Evolutionary conservation across 2,329 filamentous ascomycete species (phyloP), one percentile per base, ranked within the genome.

Genomic region (Penicillium psychrosexuale): DNA sequence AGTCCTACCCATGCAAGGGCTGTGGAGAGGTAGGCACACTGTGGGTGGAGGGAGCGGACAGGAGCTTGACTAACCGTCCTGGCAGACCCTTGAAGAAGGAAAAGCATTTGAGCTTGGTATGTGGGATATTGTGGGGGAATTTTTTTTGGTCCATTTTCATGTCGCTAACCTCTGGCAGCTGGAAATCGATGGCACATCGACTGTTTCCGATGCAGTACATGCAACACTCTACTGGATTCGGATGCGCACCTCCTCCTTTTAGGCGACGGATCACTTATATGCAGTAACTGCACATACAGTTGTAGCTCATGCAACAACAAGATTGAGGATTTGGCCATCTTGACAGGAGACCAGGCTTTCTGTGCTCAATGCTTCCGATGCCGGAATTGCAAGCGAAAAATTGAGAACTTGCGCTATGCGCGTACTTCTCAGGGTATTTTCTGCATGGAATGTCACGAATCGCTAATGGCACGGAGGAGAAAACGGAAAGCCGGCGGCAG

Each of bases 221-320:
- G 93, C 80, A 85, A 86, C 69, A 97, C 92, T 57, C 86, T 97
- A 55, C 91, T 99, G 77, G 94, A 99, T 78, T 97, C 94, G 59
- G 93, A 99, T 72, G 94, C 94, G 66, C 97, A 97, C 76, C 87
- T 99, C 47, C 86, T 99, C 48, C 88, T 99, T 27, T 89, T 99
- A 60, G 94, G 94, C 72, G 94, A 99, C 77, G 94, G 94, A 62
- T 97, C 93, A 17, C 85, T 99, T 63, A 97, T 99, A 66, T 99
- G 94, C 82, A 97, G 96, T 79, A 96, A 97, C 76, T 99, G 94
- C 79, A 97, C 94, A 51, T 99, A 99, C 75, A 97, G 92, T 81
- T 99, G 94, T 80, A 96, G 87, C 74, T 92, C 92, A 51, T 99
- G 94, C 75, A 86, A 87, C 56, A 93, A 96, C 79, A 99, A 99